Evolutionary conservation across 345 rosid species (phyloP).

Genomic region (Balakata baccata): DNA sequence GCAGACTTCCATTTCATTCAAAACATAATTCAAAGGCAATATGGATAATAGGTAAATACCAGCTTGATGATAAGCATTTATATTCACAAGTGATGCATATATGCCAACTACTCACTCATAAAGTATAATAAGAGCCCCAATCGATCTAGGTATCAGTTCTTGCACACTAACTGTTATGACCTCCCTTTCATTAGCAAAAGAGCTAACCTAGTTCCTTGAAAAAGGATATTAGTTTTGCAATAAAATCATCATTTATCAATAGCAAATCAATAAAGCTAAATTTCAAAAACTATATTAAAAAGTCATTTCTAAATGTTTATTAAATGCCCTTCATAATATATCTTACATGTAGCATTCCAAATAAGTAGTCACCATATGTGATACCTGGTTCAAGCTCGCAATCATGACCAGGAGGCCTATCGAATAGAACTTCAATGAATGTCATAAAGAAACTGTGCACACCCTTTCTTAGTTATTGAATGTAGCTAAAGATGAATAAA

Average conservation of each 20-base stretch:
- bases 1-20: slow-evolving; percentile 3
- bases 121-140: slow-evolving; percentile 84
- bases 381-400: slow-evolving; percentile 99
- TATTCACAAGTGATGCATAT: slow-evolving; percentile 76
- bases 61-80: slow-evolving; percentile 96
- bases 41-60: slow-evolving; percentile 12
- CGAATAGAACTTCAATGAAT: slow-evolving; percentile 90
- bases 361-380: slow-evolving; percentile 95
- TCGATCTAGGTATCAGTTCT: slow-evolving; percentile 89
- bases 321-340: slow-evolving; percentile 13
- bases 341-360: slow-evolving; percentile 95
- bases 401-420: slow-evolving; percentile 99
- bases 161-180: slow-evolving; percentile 81
- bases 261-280: background rate
- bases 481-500: slow-evolving; percentile 50
- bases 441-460: slow-evolving; percentile 95
- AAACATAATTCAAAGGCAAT: slow-evolving; percentile 11
- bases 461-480: slow-evolving; percentile 97
- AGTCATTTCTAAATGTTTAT: background rate
- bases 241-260: background rate
- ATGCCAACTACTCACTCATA: slow-evolving; percentile 97
- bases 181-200: slow-evolving; percentile 79
- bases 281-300: slow-evolving; percentile 3
- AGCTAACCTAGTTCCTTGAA: slow-evolving; percentile 96
- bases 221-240: slow-evolving; percentile 20